A percentile compares a stretch with the other conserved stretches of the same genome.
Conservation (phyloP, 192 early-diverging fungal genomes). For the Coemansia sp. region DNA sequence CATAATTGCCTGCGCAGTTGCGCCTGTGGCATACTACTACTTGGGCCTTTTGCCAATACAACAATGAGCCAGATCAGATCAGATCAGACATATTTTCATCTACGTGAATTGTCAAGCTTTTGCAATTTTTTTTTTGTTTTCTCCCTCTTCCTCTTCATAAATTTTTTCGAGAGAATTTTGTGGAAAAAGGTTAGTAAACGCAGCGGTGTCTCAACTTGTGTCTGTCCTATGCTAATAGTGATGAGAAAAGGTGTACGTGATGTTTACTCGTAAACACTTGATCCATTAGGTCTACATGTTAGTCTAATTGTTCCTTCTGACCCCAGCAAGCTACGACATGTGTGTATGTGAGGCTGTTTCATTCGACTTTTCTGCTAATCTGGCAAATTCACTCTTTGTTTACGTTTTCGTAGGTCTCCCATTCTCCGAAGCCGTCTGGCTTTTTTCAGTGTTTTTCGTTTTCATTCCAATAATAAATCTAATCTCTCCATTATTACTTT, state of each 20-base stretch:
- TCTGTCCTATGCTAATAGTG: constrained; percentile 1
- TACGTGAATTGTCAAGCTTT: background rate
- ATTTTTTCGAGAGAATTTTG: background rate
- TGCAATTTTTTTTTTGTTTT: background rate
- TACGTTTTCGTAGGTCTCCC: background rate
- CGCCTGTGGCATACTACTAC: constrained; percentile 26
- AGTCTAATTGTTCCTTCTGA: constrained; percentile 48
- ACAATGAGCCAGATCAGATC: background rate
- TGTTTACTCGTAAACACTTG: constrained; percentile 22
- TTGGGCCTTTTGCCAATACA: constrained; percentile 9
- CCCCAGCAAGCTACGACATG: background rate
- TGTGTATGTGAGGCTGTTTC: too few relatives aligned
- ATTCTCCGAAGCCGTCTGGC: background rate
- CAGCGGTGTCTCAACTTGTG: background rate
- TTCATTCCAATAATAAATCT: background rate
- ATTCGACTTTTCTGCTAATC: background rate
- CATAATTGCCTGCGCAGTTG: constrained; percentile 23
- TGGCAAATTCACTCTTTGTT: background rate
- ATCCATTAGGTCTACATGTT: constrained; percentile 29
- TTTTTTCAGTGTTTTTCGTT: background rate
- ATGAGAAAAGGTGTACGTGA: constrained; percentile 37
- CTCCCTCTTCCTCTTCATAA: background rate
- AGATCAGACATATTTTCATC: constrained; percentile 12
- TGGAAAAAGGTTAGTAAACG: background rate
- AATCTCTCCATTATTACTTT: background rate